These are phyloP conservation scores for Calendula officinalis DNA, from an alignment of 129 eudicot genomes.

Conservation along the genomic window DNA sequence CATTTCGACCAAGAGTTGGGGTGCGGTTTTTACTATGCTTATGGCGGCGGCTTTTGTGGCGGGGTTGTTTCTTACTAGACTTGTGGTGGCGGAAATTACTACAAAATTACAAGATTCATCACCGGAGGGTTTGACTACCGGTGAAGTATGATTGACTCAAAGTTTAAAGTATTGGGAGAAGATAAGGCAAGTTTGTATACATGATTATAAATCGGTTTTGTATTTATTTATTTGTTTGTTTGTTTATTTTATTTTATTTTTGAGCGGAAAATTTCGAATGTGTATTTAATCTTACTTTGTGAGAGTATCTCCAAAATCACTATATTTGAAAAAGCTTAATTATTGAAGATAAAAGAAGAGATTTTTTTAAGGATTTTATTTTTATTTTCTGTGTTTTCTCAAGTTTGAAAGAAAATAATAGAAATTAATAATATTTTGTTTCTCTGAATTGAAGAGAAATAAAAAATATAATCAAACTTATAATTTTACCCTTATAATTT, in stretches of 20 bases:
- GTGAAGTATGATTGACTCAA: conserved; percentile 38
- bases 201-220: conserved; percentile 20
- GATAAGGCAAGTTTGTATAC: conserved; percentile 18
- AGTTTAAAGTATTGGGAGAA: background rate
- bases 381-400: too few species aligned
- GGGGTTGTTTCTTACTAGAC: conserved; percentile 79
- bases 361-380: too few species aligned
- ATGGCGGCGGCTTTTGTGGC: conserved; percentile 74
- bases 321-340: too few species aligned
- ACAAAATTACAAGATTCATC: conserved; percentile 46
- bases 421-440: too few species aligned
- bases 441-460: too few species aligned
- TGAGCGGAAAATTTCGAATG: background rate
- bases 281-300: background rate
- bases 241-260: background rate
- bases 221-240: background rate
- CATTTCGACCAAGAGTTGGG: conserved; percentile 76
- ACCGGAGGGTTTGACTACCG: conserved; percentile 9
- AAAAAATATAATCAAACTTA: too few species aligned
- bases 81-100: conserved; percentile 68
- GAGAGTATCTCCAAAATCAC: too few species aligned
- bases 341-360: too few species aligned
- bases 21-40: conserved; percentile 78
- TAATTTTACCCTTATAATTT: too few species aligned
- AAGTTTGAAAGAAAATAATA: too few species aligned